These are phyloP conservation scores for Talaromyces sp. DNA, from an alignment of 2,329 filamentous ascomycete species.

Conservation along the genomic window DNA sequence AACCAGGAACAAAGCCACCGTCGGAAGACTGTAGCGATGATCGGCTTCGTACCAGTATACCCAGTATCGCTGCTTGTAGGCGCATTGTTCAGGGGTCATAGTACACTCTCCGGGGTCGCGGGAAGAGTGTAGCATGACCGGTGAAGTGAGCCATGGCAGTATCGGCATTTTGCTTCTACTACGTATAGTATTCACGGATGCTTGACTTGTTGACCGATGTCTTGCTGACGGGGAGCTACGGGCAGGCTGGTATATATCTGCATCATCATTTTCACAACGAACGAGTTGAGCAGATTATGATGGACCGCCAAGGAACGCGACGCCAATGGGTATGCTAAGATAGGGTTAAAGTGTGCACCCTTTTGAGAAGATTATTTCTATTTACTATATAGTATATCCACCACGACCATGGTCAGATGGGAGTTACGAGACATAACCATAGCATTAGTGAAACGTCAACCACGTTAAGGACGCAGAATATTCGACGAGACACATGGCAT, in stretches of 20 bases:
- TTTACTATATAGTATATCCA: neutral
- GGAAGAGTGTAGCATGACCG: conserved; percentile 26
- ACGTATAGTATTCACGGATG: neutral
- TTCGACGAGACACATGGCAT: neutral
- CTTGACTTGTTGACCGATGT: neutral
- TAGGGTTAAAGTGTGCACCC: neutral
- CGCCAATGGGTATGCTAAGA: neutral
- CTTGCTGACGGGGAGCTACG: neutral
- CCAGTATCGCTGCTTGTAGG: conserved; percentile 24
- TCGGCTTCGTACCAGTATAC: conserved; percentile 45
- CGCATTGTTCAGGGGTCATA: conserved; percentile 28
- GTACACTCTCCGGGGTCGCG: conserved; percentile 22
- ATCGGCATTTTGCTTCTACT: conserved; percentile 9
- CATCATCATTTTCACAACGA: neutral
- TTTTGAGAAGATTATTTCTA: neutral
- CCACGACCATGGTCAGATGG: neutral
- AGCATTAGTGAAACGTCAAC: neutral
- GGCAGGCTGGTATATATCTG: neutral
- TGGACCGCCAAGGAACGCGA: neutral
- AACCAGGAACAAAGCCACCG: conserved; percentile 51
- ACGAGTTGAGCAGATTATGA: conserved; percentile 10
- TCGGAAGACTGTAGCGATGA: conserved; percentile 49
- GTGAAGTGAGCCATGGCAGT: conserved; percentile 25
- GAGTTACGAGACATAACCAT: neutral
- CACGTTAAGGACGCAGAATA: neutral